These are phyloP conservation scores for Astrothelium macrocarpum DNA, from an alignment of 495 filamentous ascomycete species.

Conservation along the genomic window DNA sequence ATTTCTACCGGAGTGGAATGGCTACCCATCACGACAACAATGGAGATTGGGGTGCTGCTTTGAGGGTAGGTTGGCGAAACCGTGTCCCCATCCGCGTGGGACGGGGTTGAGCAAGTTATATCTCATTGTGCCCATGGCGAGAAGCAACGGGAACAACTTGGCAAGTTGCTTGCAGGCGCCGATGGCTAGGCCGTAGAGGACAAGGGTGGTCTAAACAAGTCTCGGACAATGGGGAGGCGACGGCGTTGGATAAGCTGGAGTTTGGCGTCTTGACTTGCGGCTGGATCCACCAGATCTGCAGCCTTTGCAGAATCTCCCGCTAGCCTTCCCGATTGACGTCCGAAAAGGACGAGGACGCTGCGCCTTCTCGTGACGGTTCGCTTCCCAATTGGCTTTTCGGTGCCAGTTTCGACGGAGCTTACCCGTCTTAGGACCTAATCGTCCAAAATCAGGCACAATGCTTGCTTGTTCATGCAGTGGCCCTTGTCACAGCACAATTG, in stretches of 20 bases:
- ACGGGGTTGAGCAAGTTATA: not conserved
- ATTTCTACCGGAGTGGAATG: not conserved
- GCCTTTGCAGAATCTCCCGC: not conserved
- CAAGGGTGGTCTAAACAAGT: not conserved
- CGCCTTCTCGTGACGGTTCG: too few species aligned
- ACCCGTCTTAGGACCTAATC: not conserved
- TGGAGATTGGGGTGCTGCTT: not conserved
- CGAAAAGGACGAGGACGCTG: not conserved
- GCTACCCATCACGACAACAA: not conserved
- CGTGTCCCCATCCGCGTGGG: not conserved
- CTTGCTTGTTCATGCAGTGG: not conserved
- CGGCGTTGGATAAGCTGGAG: not conserved
- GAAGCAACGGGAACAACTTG: not conserved
- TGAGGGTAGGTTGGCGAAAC: not conserved
- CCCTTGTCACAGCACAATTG: not conserved
- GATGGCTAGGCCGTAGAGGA: not conserved
- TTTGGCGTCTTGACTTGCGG: not conserved
- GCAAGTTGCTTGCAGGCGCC: not conserved
- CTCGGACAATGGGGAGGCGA: slow-evolving; percentile 1
- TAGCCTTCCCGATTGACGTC: not conserved
- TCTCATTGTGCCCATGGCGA: not conserved
- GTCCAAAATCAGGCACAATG: not conserved
- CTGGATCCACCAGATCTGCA: not conserved
- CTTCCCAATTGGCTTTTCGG: not conserved
- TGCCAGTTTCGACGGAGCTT: not conserved